Percentiles rank a stretch among this genome's conserved stretches.
phyloP scores from a whole-genome alignment of 139 green algal genomes.

The Gonium pectorale region DNA sequence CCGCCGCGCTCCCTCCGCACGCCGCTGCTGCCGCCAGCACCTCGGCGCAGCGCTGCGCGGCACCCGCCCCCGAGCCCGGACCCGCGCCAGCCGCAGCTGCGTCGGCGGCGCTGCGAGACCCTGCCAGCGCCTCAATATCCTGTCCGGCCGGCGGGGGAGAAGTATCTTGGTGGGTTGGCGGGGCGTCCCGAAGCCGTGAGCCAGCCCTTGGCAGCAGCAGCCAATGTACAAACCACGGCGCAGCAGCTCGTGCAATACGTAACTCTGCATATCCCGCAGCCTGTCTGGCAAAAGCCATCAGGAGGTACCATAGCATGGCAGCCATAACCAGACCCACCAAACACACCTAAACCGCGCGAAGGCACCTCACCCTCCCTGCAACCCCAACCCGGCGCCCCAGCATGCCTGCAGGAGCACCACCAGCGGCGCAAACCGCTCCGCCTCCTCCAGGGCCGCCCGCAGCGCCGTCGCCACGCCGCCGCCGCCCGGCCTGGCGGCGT shows the following conservation, averaged over 20 bases:
- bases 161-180: neutral
- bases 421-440: slow-evolving; percentile 67
- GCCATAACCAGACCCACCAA: too few species aligned
- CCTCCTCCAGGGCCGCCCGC: slow-evolving; percentile 57
- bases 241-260: too few species aligned
- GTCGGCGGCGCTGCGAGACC: slow-evolving; percentile 9
- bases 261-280: too few species aligned
- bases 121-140: slow-evolving; percentile 49
- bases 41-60: slow-evolving; percentile 18
- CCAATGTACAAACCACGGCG: too few species aligned
- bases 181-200: too few species aligned
- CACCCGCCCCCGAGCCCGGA: neutral
- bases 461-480: slow-evolving; percentile 62
- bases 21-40: neutral
- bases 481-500: slow-evolving; percentile 8
- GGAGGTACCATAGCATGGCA: too few species aligned
- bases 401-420: slow-evolving; percentile 70
- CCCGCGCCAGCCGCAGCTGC: neutral
- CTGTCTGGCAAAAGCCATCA: too few species aligned
- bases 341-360: too few species aligned
- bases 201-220: too few species aligned
- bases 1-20: neutral
- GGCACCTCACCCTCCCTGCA: too few species aligned
- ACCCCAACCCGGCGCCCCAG: neutral
- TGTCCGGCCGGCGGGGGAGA: neutral